Conservation (phyloP, 768 basidiomycete genomes). For the Stropharia rugosoannulata region DNA sequence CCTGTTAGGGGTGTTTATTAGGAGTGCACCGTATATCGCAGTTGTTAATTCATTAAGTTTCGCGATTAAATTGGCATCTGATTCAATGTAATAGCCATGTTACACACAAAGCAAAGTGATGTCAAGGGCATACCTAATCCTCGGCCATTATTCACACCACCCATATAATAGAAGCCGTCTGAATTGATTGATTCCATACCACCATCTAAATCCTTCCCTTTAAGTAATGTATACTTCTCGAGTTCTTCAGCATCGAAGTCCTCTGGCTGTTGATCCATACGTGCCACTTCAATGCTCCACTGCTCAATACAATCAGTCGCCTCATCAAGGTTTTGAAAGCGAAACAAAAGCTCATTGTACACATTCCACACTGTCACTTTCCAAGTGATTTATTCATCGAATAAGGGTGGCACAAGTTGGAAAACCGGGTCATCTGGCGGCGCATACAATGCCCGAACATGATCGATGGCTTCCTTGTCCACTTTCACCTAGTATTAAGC, state of each 20-base stretch:
- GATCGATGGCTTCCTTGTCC: conserved; percentile 1
- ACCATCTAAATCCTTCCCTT: neutral
- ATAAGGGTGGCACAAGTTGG: conserved; percentile 11
- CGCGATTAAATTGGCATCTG: too few relatives aligned
- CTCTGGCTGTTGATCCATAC: neutral
- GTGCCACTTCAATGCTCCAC: neutral
- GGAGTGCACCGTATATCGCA: too few relatives aligned
- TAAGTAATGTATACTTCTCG: too few relatives aligned
- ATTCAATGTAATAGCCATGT: too few relatives aligned
- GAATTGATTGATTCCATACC: neutral
- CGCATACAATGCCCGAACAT: conserved; percentile 6
- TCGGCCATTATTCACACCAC: conserved; percentile 6
- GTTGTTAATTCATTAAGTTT: too few relatives aligned
- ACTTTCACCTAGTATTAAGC: conserved; percentile 9
- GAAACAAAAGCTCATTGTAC: conserved; percentile 7
- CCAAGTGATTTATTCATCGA: conserved; percentile 3
- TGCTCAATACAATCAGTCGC: neutral
- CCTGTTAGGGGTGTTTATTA: too few relatives aligned
- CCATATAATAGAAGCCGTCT: conserved; percentile 4
- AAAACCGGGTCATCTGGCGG: conserved; percentile 14
- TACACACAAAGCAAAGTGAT: too few relatives aligned
- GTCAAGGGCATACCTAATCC: conserved; percentile 10
- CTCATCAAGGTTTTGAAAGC: neutral
- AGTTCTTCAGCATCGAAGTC: too few relatives aligned
- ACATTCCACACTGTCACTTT: conserved; percentile 11